Base-by-base conservation (phyloP, 768 basidiomycete species). In the Boletales sp. region DNA sequence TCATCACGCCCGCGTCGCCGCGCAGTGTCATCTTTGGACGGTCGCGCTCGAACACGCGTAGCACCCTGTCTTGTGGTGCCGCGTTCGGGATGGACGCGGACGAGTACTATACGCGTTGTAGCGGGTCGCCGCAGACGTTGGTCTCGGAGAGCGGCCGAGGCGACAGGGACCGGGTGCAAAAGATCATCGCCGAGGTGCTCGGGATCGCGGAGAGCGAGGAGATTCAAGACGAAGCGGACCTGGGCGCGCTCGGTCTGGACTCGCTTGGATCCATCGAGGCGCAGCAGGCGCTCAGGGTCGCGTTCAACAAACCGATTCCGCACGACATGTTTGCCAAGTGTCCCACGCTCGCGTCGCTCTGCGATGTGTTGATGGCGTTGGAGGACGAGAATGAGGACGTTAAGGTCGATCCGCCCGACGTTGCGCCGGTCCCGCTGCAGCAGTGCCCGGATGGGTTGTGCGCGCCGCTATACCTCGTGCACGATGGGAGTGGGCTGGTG, bases 401-500 rank as follows among this genome's bases (percentile, higher is more conserved):
- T 38, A 44, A 49, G 40, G 31, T n/a, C 1, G 35, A 19, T 10
- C 54, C 49, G 17, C 61, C 69, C 4, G 66, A 71, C n/a, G 57
- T 51, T 5, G 54, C 60, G 8, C 69, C 73, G 0, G 53, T 71
- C 14, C 56, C 61, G 18, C 58, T 82, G 36, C 83, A 80, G 49
- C 59, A 55, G 30, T 56, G 68, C 19, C 46, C 43, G 1, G 37
- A 49, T 3, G 51, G 62, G 9, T 25, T 46, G 12, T 51, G 43
- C 4, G 46, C 64, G 0, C 85, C 80, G 1, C 71, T 90, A 4
- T 76, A 86, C 49, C 74, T 90, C 19, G 71, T 90, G 10, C 86
- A 90, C 56, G 87, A 89, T 53, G 87, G 87, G 6, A 85, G 83
- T 54, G 87, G 87, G 0, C 62, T 85, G 12, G 67, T 76, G 15